Evolutionary conservation across 2,329 filamentous ascomycete genomes (phyloP).

Genomic region (Sclerotinia subarctica): DNA sequence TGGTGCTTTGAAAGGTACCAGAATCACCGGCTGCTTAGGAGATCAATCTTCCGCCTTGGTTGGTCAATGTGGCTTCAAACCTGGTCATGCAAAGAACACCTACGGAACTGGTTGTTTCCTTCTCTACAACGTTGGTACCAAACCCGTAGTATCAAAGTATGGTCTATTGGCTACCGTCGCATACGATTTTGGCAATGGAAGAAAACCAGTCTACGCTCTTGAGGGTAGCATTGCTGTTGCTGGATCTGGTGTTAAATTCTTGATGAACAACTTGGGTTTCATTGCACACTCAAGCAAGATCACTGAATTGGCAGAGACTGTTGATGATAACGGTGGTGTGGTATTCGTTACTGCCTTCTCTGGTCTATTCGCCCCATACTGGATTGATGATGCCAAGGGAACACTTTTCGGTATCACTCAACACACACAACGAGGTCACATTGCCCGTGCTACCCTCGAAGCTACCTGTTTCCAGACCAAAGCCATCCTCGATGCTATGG

Average conservation of each 20-base stretch:
- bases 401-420: conserved; percentile 82
- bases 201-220: conserved; percentile 65
- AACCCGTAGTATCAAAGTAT: conserved; percentile 80
- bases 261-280: conserved; percentile 62
- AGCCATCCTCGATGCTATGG: conserved; percentile 89
- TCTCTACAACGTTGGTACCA: conserved; percentile 77
- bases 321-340: conserved; percentile 74
- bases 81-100: conserved; percentile 81
- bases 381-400: conserved; percentile 89
- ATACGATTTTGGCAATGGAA: conserved; percentile 66
- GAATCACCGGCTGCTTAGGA: conserved; percentile 72
- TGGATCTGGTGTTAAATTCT: conserved; percentile 75
- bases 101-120: conserved; percentile 85
- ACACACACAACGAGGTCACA: conserved; percentile 80
- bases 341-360: conserved; percentile 89
- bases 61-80: conserved; percentile 77
- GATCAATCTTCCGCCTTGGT: conserved; percentile 79
- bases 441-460: conserved; percentile 84
- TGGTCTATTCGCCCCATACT: conserved; percentile 88
- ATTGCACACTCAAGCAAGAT: conserved; percentile 51
- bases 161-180: conserved; percentile 84
- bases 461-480: conserved; percentile 91
- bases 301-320: conserved; percentile 50
- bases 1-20: conserved; percentile 65
- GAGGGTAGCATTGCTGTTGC: conserved; percentile 83